Evolutionary conservation across 495 filamentous ascomycete genomes (phyloP).

Genomic region (Hypoxylon fuscum): DNA sequence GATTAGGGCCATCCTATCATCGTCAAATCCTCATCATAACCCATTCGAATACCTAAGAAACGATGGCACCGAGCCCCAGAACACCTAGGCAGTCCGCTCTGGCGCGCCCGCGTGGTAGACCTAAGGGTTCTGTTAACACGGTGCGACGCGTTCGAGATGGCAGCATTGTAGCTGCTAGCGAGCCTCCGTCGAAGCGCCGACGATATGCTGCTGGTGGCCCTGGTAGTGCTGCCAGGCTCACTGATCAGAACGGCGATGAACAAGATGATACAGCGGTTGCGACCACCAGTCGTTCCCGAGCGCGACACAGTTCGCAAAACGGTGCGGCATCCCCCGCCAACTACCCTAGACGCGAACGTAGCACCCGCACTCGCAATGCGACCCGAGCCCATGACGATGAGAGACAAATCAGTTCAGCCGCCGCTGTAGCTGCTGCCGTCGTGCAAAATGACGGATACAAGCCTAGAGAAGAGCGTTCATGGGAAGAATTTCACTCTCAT

Average conservation of each 20-base stretch:
- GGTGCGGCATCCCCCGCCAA: slow-evolving; percentile 51
- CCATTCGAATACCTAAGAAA: slow-evolving; percentile 12
- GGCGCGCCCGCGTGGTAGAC: slow-evolving; percentile 54
- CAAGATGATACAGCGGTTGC: slow-evolving; percentile 50
- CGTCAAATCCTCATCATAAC: slow-evolving; percentile 36
- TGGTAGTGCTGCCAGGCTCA: slow-evolving; percentile 80
- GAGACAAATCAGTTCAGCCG: slow-evolving; percentile 77
- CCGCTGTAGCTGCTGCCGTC: slow-evolving; percentile 82
- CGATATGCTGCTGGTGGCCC: slow-evolving; percentile 80
- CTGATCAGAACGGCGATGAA: slow-evolving; percentile 69
- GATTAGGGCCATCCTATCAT: slow-evolving; percentile 42
- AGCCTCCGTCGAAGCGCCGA: slow-evolving; percentile 62
- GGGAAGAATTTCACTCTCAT: slow-evolving; percentile 96
- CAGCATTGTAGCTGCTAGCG: slow-evolving; percentile 54
- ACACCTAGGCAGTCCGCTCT: slow-evolving; percentile 53
- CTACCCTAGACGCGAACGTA: slow-evolving; percentile 60
- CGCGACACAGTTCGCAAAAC: slow-evolving; percentile 44
- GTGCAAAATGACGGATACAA: slow-evolving; percentile 96
- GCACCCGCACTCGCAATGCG: slow-evolving; percentile 61
- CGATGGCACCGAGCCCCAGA: slow-evolving; percentile 55
- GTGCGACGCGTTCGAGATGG: slow-evolving; percentile 51
- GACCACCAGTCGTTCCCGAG: slow-evolving; percentile 48
- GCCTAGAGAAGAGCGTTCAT: slow-evolving; percentile 92
- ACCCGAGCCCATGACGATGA: slow-evolving; percentile 58
- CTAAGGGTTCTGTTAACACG: slow-evolving; percentile 52